Evolutionary conservation across 129 eudicot genomes (phyloP).

Genomic region (Chrysanthemum makinoi): DNA sequence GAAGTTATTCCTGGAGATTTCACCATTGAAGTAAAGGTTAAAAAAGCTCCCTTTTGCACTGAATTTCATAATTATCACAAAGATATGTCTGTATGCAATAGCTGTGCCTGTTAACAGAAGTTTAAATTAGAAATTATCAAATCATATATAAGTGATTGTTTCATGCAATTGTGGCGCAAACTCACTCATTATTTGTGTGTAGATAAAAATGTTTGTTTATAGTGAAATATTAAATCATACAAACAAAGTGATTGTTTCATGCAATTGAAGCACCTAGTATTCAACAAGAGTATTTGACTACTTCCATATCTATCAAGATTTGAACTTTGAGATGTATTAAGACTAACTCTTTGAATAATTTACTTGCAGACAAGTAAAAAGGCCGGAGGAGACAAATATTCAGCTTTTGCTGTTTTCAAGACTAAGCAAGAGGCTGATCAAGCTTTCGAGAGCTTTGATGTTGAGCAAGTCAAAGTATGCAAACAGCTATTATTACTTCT

Average conservation of each 20-base stretch:
- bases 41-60: not conserved
- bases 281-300: no score
- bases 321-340: no score
- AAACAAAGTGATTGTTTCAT: not conserved
- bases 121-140: no score
- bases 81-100: no score
- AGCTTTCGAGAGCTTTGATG: slow-evolving; percentile 55
- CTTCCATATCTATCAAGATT: no score
- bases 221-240: not conserved
- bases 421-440: slow-evolving; percentile 57
- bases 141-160: no score
- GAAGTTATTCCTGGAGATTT: slow-evolving; percentile 67
- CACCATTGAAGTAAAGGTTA: slow-evolving; percentile 68
- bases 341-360: not conserved
- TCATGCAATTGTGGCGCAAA: no score
- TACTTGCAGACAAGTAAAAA: slow-evolving; percentile 47
- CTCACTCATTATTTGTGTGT: not conserved
- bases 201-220: not conserved
- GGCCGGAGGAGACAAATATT: slow-evolving; percentile 47
- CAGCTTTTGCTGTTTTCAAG: slow-evolving; percentile 59
- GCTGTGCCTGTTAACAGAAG: no score
- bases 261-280: not conserved
- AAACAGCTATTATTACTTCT: not conserved
- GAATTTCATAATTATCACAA: no score
- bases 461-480: slow-evolving; percentile 49